Percentiles rank a stretch among this genome's conserved stretches.
phyloP scores from a whole-genome alignment of 495 filamentous ascomycete genomes.

The Penicillium cataractarum region DNA sequence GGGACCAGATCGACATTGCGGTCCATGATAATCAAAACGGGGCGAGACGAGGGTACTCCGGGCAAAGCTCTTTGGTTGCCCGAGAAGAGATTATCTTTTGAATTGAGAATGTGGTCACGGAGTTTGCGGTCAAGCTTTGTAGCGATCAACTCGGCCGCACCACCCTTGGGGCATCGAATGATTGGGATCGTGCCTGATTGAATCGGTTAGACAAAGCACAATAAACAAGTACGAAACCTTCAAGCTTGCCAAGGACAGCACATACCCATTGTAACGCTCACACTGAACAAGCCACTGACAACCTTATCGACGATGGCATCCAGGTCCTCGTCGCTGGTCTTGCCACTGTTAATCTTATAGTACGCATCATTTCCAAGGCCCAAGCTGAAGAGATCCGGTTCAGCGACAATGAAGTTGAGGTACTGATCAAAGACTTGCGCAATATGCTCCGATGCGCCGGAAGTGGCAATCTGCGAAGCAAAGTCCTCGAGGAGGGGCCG shows the following conservation, averaged over 20 bases:
- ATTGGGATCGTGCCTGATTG: slow-evolving; percentile 80
- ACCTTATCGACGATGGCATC: slow-evolving; percentile 86
- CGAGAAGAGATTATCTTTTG: slow-evolving; percentile 93
- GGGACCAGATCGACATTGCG: slow-evolving; percentile 94
- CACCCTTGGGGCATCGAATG: slow-evolving; percentile 87
- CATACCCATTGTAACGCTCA: slow-evolving; percentile 94
- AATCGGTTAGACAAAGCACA: background rate
- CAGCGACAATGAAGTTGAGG: slow-evolving; percentile 94
- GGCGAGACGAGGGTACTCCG: slow-evolving; percentile 70
- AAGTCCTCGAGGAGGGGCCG: slow-evolving; percentile 95
- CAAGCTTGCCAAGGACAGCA: background rate
- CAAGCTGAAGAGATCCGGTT: slow-evolving; percentile 94
- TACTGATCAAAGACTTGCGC: slow-evolving; percentile 97
- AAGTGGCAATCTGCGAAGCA: slow-evolving; percentile 80
- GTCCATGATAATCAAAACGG: slow-evolving; percentile 87
- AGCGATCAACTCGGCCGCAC: slow-evolving; percentile 92
- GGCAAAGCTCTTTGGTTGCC: slow-evolving; percentile 51
- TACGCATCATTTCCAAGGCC: slow-evolving; percentile 89
- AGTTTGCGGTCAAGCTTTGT: slow-evolving; percentile 94
- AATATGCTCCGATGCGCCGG: slow-evolving; percentile 83
- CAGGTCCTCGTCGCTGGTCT: slow-evolving; percentile 86
- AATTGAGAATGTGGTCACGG: slow-evolving; percentile 94
- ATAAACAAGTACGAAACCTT: background rate
- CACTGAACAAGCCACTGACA: slow-evolving; percentile 93
- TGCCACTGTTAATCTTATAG: slow-evolving; percentile 90